These are phyloP conservation scores for Microsporum canis DNA, from an alignment of 2,329 filamentous ascomycete genomes.

Conservation along the genomic window DNA sequence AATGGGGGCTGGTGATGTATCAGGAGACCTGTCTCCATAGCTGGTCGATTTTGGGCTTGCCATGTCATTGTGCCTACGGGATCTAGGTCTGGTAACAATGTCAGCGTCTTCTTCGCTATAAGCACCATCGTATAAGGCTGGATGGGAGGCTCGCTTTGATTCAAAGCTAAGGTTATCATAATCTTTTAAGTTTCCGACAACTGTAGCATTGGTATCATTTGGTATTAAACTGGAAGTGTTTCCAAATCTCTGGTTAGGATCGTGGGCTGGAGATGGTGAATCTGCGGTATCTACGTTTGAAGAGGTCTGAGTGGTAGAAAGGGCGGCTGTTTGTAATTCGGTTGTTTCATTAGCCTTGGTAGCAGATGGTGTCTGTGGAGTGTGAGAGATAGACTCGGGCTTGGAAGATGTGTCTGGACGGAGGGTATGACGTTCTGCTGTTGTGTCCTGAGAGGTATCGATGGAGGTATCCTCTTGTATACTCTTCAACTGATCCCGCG, in stretches of 20 bases:
- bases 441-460: neutral
- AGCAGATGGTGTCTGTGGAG: neutral
- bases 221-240: neutral
- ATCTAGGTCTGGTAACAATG: neutral
- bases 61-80: neutral
- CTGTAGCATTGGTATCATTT: neutral
- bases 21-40: neutral
- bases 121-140: neutral
- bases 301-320: neutral
- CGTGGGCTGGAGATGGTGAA: neutral
- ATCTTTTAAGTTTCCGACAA: neutral
- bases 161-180: neutral
- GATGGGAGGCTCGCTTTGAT: neutral
- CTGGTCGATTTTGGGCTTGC: neutral
- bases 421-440: neutral
- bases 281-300: neutral
- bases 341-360: neutral
- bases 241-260: neutral
- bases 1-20: neutral
- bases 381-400: neutral
- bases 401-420: neutral
- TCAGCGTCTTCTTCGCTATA: neutral
- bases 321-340: neutral
- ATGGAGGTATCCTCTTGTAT: neutral
- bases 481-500: neutral